Evolutionary conservation across 208 protist genomes (phyloP).

Genomic region (Cochliopodium minus): DNA sequence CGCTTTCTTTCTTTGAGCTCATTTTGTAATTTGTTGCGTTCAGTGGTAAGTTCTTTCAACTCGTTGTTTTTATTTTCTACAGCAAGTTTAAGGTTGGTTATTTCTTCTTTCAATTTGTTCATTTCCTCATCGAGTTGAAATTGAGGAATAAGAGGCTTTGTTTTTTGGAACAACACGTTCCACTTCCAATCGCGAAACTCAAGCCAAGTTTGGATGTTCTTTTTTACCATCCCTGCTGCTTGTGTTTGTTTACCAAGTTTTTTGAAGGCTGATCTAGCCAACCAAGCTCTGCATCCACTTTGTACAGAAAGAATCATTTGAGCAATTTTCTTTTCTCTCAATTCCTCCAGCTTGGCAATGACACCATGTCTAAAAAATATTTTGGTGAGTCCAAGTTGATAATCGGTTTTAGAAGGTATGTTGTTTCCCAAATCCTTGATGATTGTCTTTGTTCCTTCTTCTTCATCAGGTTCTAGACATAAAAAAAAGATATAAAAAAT

Average conservation of each 20-base stretch:
- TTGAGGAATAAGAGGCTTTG: conserved; percentile 27
- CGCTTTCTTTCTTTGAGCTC: neutral
- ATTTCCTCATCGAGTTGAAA: conserved; percentile 20
- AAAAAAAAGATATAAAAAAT: too few species aligned
- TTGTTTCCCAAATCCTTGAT: conserved; percentile 19
- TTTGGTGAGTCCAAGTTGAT: conserved; percentile 44
- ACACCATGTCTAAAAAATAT: conserved; percentile 50
- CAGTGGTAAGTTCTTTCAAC: neutral
- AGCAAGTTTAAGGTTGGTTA: neutral
- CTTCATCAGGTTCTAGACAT: conserved; percentile 20
- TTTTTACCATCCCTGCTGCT: conserved; percentile 36
- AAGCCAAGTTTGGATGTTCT: conserved; percentile 26
- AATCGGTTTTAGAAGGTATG: conserved; percentile 12
- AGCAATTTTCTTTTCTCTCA: conserved; percentile 32
- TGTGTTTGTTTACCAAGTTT: conserved; percentile 30
- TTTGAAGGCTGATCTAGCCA: conserved; percentile 30
- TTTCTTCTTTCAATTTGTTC: neutral
- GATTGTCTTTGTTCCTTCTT: conserved; percentile 20
- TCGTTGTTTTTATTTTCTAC: neutral
- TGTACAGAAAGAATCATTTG: conserved; percentile 39
- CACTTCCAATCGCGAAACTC: conserved; percentile 10
- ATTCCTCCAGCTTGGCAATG: conserved; percentile 47
- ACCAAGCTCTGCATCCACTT: conserved; percentile 29
- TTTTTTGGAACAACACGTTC: conserved; percentile 32
- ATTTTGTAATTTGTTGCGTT: neutral